phyloP scores from a whole-genome alignment of 73 alveolate species.

The Symbiodinium natans region DNA sequence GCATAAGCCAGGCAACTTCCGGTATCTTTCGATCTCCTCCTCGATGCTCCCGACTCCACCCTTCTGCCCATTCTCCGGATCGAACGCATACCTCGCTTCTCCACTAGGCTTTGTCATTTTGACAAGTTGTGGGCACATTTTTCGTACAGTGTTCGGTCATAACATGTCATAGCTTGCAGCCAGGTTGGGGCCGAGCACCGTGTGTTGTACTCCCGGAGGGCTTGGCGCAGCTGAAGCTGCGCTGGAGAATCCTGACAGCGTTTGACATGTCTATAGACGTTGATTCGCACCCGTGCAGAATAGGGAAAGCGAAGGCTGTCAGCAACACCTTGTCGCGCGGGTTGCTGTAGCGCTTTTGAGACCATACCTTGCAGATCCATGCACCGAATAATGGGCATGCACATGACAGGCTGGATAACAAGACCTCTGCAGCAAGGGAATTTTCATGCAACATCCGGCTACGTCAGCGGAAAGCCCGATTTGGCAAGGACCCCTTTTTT shows the following conservation, averaged over 20 bases:
- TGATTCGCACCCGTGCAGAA: no score
- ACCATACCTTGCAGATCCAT: constrained; percentile 40
- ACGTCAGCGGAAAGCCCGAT: no score
- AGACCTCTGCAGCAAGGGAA: no score
- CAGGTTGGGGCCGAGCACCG: background rate
- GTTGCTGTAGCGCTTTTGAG: constrained; percentile 85
- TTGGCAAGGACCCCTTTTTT: no score
- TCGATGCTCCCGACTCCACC: constrained; percentile 65
- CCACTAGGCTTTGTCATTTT: no score
- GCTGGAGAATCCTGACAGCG: constrained; percentile 32
- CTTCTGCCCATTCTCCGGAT: constrained; percentile 65
- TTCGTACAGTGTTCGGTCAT: background rate
- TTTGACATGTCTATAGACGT: background rate
- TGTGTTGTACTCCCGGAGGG: constrained; percentile 69
- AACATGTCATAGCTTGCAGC: background rate
- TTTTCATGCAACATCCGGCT: no score
- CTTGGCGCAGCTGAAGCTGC: constrained; percentile 72
- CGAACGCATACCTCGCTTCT: constrained; percentile 47
- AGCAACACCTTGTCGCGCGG: constrained; percentile 52
- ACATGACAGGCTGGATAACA: no score
- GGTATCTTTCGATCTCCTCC: constrained; percentile 78
- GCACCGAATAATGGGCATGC: no score
- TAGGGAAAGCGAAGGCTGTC: background rate
- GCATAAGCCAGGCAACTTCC: background rate
- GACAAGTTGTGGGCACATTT: no score